Evolutionary conservation across 805 yeast genomes (phyloP).

Genomic region (Blastobotrys attinorum): DNA sequence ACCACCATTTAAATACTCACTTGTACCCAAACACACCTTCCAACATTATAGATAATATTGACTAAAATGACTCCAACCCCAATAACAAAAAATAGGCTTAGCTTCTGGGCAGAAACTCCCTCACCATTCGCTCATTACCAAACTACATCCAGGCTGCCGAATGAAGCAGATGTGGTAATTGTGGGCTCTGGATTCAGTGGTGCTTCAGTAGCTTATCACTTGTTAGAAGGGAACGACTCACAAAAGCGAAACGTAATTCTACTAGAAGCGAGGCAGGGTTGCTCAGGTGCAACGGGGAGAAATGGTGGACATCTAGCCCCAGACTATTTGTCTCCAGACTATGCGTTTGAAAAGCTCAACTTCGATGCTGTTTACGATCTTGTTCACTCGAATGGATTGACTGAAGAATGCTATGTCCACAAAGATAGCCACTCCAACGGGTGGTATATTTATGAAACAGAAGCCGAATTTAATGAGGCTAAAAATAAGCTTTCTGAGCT

Average conservation of each 20-base stretch:
- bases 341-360: conserved; percentile 11
- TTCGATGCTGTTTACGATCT: conserved; percentile 17
- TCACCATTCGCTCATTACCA: conserved; percentile 6
- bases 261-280: conserved; percentile 36
- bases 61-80: conserved; percentile 8
- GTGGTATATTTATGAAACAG: conserved; percentile 16
- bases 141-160: conserved; percentile 26
- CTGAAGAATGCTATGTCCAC: conserved; percentile 36
- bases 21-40: no score
- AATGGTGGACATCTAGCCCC: conserved; percentile 46
- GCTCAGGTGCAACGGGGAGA: conserved; percentile 41
- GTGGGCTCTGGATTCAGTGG: conserved; percentile 44
- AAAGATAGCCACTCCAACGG: conserved; percentile 32
- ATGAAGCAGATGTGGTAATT: conserved; percentile 32
- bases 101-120: conserved; percentile 9
- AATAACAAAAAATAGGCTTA: conserved; percentile 4
- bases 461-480: conserved; percentile 14
- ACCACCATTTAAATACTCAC: no score
- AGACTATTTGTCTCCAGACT: conserved; percentile 1
- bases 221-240: conserved; percentile 15
- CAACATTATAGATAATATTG: no score
- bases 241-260: conserved; percentile 24
- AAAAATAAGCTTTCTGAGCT: conserved; percentile 13
- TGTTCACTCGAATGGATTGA: conserved; percentile 22
- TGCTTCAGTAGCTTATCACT: conserved; percentile 32